Evolutionary conservation across 768 basidiomycete species (phyloP), one percentile per base, ranked within the genome.

Genomic region (Boletales sp.): DNA sequence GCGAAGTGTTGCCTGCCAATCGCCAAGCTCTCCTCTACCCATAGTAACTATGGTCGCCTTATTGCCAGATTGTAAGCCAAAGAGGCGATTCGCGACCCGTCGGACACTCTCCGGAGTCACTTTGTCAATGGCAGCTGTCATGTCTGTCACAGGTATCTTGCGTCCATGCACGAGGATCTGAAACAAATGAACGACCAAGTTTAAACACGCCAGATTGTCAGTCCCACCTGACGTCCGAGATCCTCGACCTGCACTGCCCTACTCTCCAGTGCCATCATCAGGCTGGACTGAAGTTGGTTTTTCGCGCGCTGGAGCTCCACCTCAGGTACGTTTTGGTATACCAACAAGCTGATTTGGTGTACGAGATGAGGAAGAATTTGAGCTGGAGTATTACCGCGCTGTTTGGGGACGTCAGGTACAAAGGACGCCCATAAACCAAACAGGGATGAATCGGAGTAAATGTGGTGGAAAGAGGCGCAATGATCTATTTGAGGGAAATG

Each of bases 381-480:
- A 30, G 76, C 74, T 35, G 83, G 81, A 2, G 74, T 85, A 72
- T 80, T 89, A 40, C 79, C 81, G 39, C 75, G 71, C 42, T 76
- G 64, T 36, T 79, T 80, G 19, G 79, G 74, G 19, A 76, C 69
- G 41, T 79, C 75, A 35, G 89, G 89, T 10, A 87, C 72, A 66
- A 94, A 92, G 19, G 89, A 84, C 1, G 91, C 92, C 60, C 89
- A 87, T 34, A 98, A 76, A 3, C 94, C 95, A 66, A 97, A 96
- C 6, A 98, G 76, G 5, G 92, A 92, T 0, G 91, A 90, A 66
- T 97, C 94, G 49, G 84, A 83, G 70, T 97, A 98, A 64, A 94
- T 94, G 70, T 98, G 95, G 66, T 98, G 94, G 85, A 96, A 97
- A 17, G 91, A 87, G 9, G 90, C 86, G 67, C 94, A 97, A 68